These are phyloP conservation scores for Tricholoma matsutake DNA, from an alignment of 768 basidiomycete species.

Conservation along the genomic window DNA sequence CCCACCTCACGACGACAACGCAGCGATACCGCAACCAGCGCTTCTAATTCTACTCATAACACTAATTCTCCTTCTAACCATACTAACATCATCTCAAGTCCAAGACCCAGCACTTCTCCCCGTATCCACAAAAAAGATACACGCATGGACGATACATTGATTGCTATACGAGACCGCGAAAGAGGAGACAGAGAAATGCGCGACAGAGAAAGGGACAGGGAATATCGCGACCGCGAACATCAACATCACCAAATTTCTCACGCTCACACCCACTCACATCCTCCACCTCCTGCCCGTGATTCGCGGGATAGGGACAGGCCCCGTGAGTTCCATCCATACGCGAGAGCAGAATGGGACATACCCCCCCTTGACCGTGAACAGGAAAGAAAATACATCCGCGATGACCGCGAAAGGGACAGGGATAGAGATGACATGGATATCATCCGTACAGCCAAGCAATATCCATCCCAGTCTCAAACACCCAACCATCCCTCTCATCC, in stretches of 20 bases:
- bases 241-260: neutral
- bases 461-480: constrained; percentile 7
- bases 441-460: constrained; percentile 16
- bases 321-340: neutral
- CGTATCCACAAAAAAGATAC: neutral
- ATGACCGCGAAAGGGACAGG: constrained; percentile 28
- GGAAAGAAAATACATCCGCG: neutral
- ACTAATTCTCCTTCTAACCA: neutral
- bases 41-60: neutral
- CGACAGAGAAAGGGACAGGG: constrained; percentile 31
- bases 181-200: constrained; percentile 17
- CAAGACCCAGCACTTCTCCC: neutral
- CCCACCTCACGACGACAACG: constrained; percentile 4
- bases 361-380: neutral
- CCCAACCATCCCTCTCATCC: neutral
- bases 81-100: neutral
- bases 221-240: constrained; percentile 18
- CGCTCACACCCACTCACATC: neutral
- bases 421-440: constrained; percentile 22
- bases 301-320: neutral
- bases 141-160: neutral
- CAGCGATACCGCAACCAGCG: constrained; percentile 6
- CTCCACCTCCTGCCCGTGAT: neutral
- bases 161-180: constrained; percentile 3
- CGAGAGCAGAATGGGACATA: neutral